Percentiles rank a stretch among this genome's conserved stretches.
These are phyloP conservation scores for Thalia dealbata DNA, from an alignment of 176 grass and related monocot species.

Conservation along the genomic window DNA sequence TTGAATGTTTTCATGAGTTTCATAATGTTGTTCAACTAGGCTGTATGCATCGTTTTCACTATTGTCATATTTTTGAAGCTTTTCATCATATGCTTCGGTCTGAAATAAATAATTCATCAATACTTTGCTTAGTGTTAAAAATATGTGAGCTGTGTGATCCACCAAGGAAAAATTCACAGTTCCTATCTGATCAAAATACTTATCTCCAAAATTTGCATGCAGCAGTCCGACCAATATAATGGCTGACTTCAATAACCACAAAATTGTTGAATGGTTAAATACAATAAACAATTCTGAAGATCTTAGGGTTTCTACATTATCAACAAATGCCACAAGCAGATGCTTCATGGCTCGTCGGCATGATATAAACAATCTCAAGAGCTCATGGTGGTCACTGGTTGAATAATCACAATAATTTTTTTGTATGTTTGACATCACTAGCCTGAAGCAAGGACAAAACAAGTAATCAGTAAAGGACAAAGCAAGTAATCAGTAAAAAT, in stretches of 20 bases:
- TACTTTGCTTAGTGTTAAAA: conserved; percentile 39
- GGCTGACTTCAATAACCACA: conserved; percentile 70
- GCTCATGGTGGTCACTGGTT: conserved; percentile 27
- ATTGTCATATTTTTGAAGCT: conserved; percentile 23
- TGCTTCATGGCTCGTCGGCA: conserved; percentile 74
- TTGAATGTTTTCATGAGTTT: conserved; percentile 29
- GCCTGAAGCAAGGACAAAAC: conserved; percentile 30
- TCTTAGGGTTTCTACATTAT: conserved; percentile 30
- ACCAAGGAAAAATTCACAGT: conserved; percentile 50
- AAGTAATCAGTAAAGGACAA: conserved; percentile 12
- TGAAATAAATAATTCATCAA: conserved; percentile 34
- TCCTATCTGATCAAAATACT: conserved; percentile 37
- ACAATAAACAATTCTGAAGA: conserved; percentile 30
- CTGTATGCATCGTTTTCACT: conserved; percentile 19
- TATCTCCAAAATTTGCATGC: conserved; percentile 36
- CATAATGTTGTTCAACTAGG: conserved; percentile 25
- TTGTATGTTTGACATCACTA: conserved; percentile 48
- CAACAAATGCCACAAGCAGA: conserved; percentile 43
- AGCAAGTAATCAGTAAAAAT: conserved; percentile 1
- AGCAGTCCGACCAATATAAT: conserved; percentile 37
- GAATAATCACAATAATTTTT: conserved; percentile 28
- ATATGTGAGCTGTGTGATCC: conserved; percentile 69
- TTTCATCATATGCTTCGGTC: conserved; percentile 32
- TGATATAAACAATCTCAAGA: conserved; percentile 60
- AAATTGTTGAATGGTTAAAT: conserved; percentile 34